A percentile compares a stretch with the other conserved stretches of the same genome.
Evolutionary conservation across 345 rosid genomes (phyloP).

Genomic region (Eucalyptus erythrocorys): DNA sequence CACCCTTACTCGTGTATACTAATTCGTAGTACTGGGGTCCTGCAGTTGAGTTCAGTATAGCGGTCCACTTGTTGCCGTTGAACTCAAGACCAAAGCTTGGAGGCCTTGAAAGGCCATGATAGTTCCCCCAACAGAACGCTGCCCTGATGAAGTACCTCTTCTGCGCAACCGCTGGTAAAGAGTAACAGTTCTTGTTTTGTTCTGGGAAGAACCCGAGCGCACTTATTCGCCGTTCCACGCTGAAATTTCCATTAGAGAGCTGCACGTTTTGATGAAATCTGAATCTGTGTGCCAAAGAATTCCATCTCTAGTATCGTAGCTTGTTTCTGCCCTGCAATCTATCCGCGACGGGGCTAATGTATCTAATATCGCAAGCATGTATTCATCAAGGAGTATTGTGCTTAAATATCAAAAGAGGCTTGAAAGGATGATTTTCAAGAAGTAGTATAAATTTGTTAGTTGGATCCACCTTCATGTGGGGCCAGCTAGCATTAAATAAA

Average conservation of each 20-base stretch:
- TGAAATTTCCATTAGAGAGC: neutral
- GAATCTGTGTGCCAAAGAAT: neutral
- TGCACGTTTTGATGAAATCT: neutral
- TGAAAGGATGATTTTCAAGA: too few species aligned
- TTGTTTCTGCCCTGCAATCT: neutral
- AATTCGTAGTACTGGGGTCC: neutral
- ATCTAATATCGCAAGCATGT: too few species aligned
- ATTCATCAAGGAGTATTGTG: too few species aligned
- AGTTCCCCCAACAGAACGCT: neutral
- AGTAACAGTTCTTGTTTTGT: neutral
- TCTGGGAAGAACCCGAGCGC: neutral
- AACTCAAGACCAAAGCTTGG: neutral
- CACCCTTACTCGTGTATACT: neutral
- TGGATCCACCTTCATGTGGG: too few species aligned
- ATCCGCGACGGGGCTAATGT: neutral
- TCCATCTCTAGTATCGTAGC: neutral
- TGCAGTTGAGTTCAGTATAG: neutral
- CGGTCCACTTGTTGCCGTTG: constrained; percentile 4
- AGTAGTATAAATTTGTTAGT: too few species aligned
- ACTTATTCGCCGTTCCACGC: neutral
- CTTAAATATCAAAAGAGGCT: too few species aligned
- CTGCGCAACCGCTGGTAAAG: neutral
- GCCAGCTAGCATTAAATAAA: too few species aligned
- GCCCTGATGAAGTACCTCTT: neutral
- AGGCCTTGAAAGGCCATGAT: neutral